Evolutionary conservation across 768 basidiomycete genomes (phyloP), one percentile per base, ranked within the genome.

Genomic region (Rhizopogon salebrosus): DNA sequence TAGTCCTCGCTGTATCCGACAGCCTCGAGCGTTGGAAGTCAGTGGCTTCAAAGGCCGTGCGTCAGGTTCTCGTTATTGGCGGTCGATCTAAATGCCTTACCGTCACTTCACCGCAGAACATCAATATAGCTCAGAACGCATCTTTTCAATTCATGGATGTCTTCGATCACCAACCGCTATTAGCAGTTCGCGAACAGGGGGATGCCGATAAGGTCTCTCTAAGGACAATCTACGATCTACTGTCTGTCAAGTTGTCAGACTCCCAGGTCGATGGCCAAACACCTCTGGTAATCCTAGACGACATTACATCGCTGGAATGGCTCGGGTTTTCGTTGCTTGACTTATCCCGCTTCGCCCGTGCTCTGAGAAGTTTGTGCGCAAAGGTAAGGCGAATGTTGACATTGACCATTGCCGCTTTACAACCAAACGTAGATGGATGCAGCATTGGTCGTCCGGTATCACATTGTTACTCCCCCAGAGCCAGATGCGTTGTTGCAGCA

Each of bases 251-350:
- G 6, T 55, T 78, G 7, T 49, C 20, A 3, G 43, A 55, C 13
- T 51, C 26, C 22, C 20, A 43, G 1, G 55, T 54, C 4, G 54
- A 42, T 6, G 52, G 60, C 0, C 54, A 55, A 27, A 60, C 61
- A 7, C 49, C 62, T 9, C 66, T 89, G 11, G 72, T 91, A 20
- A 78, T 92, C 40, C 60, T 91, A n/a, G 89, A 92, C 56, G 86
- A 87, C 50, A 70, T 88, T 39, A 66, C 84, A 0, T 72, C 78
- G 37, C 74, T 91, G 1, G 80, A 86, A 60, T 92, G 89, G 87
- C 78, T 85, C 16, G 89, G 89, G 2, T 70, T 80, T 52, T 64
- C 80, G 2, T 52, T 64, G 0, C 53, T 74, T 6, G 83, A 84
- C 20, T 60, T 90, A 35, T 67, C 66, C 16, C 77, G 82, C 6